These are phyloP conservation scores for Aspergillus diversus DNA, from an alignment of 495 filamentous ascomycete genomes.

Conservation along the genomic window DNA sequence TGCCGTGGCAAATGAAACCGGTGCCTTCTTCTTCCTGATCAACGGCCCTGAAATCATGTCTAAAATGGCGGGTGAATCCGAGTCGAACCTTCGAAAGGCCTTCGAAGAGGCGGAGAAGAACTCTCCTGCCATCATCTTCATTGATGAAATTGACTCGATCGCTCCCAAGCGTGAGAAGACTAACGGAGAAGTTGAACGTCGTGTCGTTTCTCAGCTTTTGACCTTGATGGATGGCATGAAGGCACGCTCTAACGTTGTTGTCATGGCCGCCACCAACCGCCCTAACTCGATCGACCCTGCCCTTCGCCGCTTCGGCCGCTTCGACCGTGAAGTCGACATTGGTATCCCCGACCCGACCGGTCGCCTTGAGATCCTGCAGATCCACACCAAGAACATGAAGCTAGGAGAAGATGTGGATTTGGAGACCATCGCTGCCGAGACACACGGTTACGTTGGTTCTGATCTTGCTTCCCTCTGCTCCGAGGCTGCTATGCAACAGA, in stretches of 20 bases:
- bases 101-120: slow-evolving; percentile 99
- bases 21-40: slow-evolving; percentile 99
- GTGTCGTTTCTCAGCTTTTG: slow-evolving; percentile 96
- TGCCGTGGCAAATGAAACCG: slow-evolving; percentile 97
- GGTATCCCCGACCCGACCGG: slow-evolving; percentile 97
- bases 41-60: slow-evolving; percentile 99
- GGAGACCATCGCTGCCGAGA: slow-evolving; percentile 95
- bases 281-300: slow-evolving; percentile 97
- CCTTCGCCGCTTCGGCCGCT: slow-evolving; percentile 90
- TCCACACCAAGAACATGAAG: slow-evolving; percentile 99
- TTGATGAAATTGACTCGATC: slow-evolving; percentile 98
- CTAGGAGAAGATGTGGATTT: slow-evolving; percentile 95
- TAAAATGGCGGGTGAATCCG: slow-evolving; percentile 99
- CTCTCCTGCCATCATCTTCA: slow-evolving; percentile 98
- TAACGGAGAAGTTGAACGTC: slow-evolving; percentile 97
- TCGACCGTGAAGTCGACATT: slow-evolving; percentile 98
- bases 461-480: slow-evolving; percentile 99
- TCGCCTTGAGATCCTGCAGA: slow-evolving; percentile 97
- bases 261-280: slow-evolving; percentile 98
- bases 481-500: slow-evolving; percentile 99
- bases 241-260: slow-evolving; percentile 95
- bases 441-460: slow-evolving; percentile 98
- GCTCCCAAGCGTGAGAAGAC: slow-evolving; percentile 99
- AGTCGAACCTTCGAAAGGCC: slow-evolving; percentile 95
- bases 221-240: slow-evolving; percentile 99